These are phyloP conservation scores for Dioscorea zingiberensis DNA, from an alignment of 106 monocot genomes.

Conservation along the genomic window DNA sequence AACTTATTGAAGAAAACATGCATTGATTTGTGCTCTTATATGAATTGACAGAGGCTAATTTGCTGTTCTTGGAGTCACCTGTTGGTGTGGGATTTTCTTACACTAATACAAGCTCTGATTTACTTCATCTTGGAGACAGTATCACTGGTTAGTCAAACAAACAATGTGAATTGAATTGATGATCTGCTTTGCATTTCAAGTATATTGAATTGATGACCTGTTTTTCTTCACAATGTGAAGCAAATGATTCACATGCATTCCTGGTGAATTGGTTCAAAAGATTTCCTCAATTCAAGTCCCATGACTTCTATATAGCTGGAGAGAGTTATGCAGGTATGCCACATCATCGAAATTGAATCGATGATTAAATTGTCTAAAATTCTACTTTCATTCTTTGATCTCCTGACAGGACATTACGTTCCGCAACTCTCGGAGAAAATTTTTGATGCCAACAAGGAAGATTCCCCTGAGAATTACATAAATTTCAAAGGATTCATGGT, in stretches of 20 bases:
- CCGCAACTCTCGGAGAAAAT: conserved; percentile 46
- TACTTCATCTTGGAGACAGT: conserved; percentile 32
- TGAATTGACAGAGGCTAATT: conserved; percentile 33
- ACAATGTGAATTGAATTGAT: not conserved
- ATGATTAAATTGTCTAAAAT: no score
- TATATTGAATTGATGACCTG: not conserved
- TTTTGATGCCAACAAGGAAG: conserved; percentile 33
- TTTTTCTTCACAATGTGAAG: conserved; percentile 13
- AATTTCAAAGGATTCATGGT: conserved; percentile 59
- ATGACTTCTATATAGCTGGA: conserved; percentile 66
- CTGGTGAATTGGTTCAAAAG: conserved; percentile 75
- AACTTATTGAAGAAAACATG: not conserved
- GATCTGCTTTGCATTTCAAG: not conserved
- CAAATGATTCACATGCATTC: conserved; percentile 52
- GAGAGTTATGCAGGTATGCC: conserved; percentile 66
- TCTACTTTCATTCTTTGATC: not conserved
- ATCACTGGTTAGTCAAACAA: conserved; percentile 28
- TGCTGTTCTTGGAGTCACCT: conserved; percentile 65
- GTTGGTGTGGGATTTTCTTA: conserved; percentile 80
- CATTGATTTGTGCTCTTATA: not conserved
- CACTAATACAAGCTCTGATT: conserved; percentile 67
- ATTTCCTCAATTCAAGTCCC: conserved; percentile 58
- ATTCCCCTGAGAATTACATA: conserved; percentile 21
- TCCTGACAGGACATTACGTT: conserved; percentile 38
- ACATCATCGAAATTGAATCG: not conserved